A percentile compares a stretch with the other conserved stretches of the same genome.
Evolutionary conservation across 768 basidiomycete species (phyloP).

Genomic region (Auricularia sp.): DNA sequence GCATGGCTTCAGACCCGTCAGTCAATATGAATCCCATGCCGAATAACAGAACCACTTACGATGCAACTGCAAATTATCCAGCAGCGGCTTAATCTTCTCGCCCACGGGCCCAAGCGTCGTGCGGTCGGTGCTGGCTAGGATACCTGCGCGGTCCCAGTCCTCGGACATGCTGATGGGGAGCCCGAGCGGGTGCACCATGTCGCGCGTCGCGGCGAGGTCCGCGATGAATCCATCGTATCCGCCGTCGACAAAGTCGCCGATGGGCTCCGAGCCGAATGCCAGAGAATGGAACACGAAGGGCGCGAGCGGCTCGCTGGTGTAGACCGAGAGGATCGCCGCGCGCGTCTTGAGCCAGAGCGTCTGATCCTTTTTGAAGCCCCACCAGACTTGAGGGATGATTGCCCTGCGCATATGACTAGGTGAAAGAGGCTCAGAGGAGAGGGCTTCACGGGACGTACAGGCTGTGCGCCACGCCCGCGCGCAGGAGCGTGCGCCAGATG

Average conservation of each 20-base stretch:
- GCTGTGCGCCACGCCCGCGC: slow-evolving; percentile 8
- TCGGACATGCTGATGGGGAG: slow-evolving; percentile 12
- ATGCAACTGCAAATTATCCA: slow-evolving; percentile 12
- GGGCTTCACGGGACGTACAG: slow-evolving; percentile 1
- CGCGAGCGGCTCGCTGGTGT: slow-evolving; percentile 5
- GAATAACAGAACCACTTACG: neutral
- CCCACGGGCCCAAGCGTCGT: slow-evolving; percentile 6
- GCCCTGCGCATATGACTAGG: neutral
- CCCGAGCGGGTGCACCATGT: slow-evolving; percentile 7
- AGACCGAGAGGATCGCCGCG: slow-evolving; percentile 7
- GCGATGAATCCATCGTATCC: slow-evolving; percentile 4
- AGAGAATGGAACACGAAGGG: slow-evolving; percentile 14
- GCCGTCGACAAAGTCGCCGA: slow-evolving; percentile 14
- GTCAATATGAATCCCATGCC: neutral
- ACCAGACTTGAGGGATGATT: slow-evolving; percentile 9
- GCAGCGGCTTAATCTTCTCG: slow-evolving; percentile 4
- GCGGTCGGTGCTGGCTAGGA: neutral
- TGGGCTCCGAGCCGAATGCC: slow-evolving; percentile 13
- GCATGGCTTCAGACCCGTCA: neutral
- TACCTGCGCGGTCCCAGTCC: slow-evolving; percentile 13
- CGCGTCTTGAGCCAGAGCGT: slow-evolving; percentile 8
- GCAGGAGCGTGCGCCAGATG: slow-evolving; percentile 11
- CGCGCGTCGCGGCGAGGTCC: slow-evolving; percentile 6
- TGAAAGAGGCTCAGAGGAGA: neutral
- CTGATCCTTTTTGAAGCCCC: slow-evolving; percentile 8